Evolutionary conservation across 1,284 basidiomycete species (phyloP), one percentile per base, ranked within the genome.

Genomic region (Lentinula novae-zelandiae): DNA sequence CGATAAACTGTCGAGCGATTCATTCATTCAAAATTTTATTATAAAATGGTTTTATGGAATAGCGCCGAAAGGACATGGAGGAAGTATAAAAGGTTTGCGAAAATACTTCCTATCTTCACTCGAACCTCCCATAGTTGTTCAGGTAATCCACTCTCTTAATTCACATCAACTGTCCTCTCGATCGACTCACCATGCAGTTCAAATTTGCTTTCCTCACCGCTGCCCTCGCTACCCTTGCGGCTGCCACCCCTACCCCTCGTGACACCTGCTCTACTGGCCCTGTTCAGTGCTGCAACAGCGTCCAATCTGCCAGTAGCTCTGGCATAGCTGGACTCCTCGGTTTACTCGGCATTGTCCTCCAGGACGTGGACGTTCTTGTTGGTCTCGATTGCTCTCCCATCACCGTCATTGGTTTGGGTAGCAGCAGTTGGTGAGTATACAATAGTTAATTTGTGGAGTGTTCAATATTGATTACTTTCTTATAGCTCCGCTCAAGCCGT

Each of bases 401-500:
- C 5, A 52, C 57, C 13, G 67, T 69, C 54, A 60, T 72, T 56
- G 71, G 68, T 33, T 60, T 48, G 27, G 67, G 66, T 33, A 63
- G 66, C n/a, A 60, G 60, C 57, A 64, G 65, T 39, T 73, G 73
- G 73, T 72, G 62, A 53, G 66, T 58, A 13, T 40, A 49, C 12
- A 7, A 13, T 20, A 15, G 6, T n/a, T 2, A 1, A 2, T 5
- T 46, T 22, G 13, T 15, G 2, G 33, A 20, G 42, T 27, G 3
- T 38, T 46, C 4, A 5, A 38, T 61, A 15, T 42, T 51, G 5
- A 39, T 51, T n/a, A 13, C 27, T 39, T 6, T 8, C 36, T 53
- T 34, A 4, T 58, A 70, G 72, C 67, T 63, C 65, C 60, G 64
- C 67, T 39, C 67, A 69, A 53, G 58, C 70, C 38, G 70, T 70